phyloP scores from a whole-genome alignment of 257 asterid genomes.

The Gentiana macrophylla region DNA sequence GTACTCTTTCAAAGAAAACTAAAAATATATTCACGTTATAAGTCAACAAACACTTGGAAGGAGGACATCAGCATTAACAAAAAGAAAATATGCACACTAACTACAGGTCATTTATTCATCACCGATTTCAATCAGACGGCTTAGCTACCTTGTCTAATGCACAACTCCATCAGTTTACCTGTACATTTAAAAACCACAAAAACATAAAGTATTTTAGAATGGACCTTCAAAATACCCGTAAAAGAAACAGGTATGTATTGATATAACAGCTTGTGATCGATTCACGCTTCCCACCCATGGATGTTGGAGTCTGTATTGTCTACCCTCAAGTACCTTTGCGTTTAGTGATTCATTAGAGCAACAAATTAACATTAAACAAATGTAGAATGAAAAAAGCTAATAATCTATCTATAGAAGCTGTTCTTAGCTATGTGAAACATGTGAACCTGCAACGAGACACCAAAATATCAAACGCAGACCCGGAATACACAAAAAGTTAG shows the following conservation, averaged over 20 bases:
- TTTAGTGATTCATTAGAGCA: slow-evolving; percentile 11
- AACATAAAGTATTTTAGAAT: no score
- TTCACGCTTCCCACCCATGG: slow-evolving; percentile 99
- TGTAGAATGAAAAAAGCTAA: background rate
- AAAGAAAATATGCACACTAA: no score
- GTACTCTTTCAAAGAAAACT: no score
- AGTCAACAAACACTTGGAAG: no score
- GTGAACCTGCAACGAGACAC: background rate
- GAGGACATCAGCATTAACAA: no score
- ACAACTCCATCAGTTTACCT: no score
- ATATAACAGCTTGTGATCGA: slow-evolving; percentile 71
- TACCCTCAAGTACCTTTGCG: slow-evolving; percentile 82
- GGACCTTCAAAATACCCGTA: no score
- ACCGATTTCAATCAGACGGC: no score
- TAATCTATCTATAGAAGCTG: background rate
- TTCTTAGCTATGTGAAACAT: background rate
- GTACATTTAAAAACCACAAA: no score
- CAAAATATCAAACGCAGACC: background rate
- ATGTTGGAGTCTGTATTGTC: slow-evolving; percentile 79
- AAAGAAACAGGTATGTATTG: background rate
- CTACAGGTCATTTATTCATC: no score
- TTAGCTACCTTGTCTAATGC: no score
- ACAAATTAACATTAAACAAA: slow-evolving; percentile 8
- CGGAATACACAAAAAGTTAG: background rate
- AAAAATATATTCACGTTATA: no score